phyloP scores from a whole-genome alignment of 495 filamentous ascomycete species.

The Acidomyces sp. region DNA sequence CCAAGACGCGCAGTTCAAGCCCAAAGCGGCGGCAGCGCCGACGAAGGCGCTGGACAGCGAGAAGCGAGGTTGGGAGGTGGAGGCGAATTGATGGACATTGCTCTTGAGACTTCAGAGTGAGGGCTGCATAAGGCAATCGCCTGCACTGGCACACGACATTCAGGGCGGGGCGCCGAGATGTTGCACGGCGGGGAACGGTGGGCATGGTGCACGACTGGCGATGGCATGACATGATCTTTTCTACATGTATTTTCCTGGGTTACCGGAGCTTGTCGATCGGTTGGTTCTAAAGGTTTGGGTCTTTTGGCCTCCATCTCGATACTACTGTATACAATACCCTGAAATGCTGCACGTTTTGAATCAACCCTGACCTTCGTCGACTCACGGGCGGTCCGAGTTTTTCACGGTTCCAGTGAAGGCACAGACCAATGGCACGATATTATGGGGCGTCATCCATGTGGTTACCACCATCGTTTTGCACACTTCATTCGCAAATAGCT shows the following conservation, averaged over 20 bases:
- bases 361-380: background rate
- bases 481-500: too few relatives aligned
- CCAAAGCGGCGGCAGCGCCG: too few relatives aligned
- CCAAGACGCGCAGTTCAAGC: constrained; percentile 74
- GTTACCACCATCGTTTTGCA: too few relatives aligned
- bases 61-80: constrained; percentile 15
- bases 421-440: too few relatives aligned
- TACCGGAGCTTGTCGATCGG: too few relatives aligned
- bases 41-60: constrained; percentile 14
- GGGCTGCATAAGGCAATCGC: background rate
- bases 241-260: too few relatives aligned
- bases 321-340: background rate
- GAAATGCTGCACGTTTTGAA: background rate
- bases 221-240: too few relatives aligned
- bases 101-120: background rate
- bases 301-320: background rate
- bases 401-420: too few relatives aligned
- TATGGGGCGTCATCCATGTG: too few relatives aligned
- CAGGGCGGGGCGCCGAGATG: too few relatives aligned
- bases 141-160: background rate
- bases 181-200: too few relatives aligned
- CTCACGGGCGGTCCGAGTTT: background rate
- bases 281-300: background rate
- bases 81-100: constrained; percentile 18
- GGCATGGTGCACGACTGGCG: too few relatives aligned